Base-by-base conservation (phyloP, 306 rosid species). In the Corylus americana region DNA sequence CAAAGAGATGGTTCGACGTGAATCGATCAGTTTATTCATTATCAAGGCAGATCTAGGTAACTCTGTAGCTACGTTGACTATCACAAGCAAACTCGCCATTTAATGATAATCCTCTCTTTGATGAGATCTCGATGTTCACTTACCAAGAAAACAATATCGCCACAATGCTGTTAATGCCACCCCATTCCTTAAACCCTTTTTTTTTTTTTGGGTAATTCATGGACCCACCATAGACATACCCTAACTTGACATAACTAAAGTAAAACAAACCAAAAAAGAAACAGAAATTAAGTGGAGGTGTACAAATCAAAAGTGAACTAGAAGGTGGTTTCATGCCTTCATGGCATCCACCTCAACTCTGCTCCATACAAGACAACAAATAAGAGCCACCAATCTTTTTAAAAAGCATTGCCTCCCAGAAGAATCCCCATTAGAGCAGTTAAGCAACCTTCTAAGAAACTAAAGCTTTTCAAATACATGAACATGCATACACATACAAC, bases 271-370 rank as follows among this genome's bases (percentile, higher is more conserved):
- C 0, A 7, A 22, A 62, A 62, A 29, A 27, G 39, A 62, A 62
- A 8, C 8, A 62, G n/a, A 29, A 62, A 35, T 5, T 27, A 5
- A 62, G 44, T 29, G 25, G 18, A 62, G n/a, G 42, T 57, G 44
- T 39, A 39, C 44, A 39, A 39, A 39, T 39, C 27, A 5, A 22
- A 55, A 25, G 17, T 27, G 39, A 27, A 61, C 16, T 62, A 78
- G 44, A 80, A n/a, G 57, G 59, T 73, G 39, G 74, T 63, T 42
- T 42, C 80, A 17, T 22, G 63, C 82, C 79, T 61, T 61, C 67
- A 27, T 22, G 7, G 35, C 10, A 25, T 25, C 67, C 35, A 61
- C 37, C 67, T 61, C 35, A 61, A 11, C 67, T 61, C 18, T 22
- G 37, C 16, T 27, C 67, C 67, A 61, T 61, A 22, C 35, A 61